Base-by-base conservation (phyloP, 192 early-diverging fungal genomes). In the Dissophora globulifera region DNA sequence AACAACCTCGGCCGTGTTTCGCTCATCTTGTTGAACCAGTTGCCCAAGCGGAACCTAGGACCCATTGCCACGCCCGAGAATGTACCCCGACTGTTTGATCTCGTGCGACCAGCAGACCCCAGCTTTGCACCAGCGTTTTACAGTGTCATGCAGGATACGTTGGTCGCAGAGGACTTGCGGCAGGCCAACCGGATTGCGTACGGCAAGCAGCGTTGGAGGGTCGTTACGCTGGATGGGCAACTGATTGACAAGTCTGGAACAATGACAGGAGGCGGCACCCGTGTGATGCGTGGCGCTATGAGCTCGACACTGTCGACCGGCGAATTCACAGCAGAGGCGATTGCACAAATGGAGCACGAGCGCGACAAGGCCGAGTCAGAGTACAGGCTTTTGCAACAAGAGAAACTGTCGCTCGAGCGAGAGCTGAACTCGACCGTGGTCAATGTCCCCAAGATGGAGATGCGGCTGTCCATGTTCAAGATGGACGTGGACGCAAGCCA, bases 161-260 rank as follows among this genome's bases (percentile, higher is more conserved):
- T 99, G 22, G 96, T 98, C 0, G 95, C 95, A 1, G 52, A 82
- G 22, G 82, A 97, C 66, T 62, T 99, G 70, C 79, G 88, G 31
- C 89, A 92, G 67, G 98, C 95, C 11, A 95, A 94, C 60, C 81
- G 86, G 29, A 91, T 99, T 42, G 96, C 98, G 0, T 99, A 89
- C 67, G 91, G 92, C n/a, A 58, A 62, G 29, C 83, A 82, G 25
- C 87, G 95, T n/a, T 93, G 89, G 85, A 87, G 96, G 29, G 96
- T 98, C 8, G 98, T 99, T 6, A 98, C 95, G 1, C 74, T 99
- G 40, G 92, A 92, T 50, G 96, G 98, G 3, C 86, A 94, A 50
- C 75, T 98, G 47, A 94, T 99, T 56, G 96, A 98, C 59, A 87
- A 86, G 22, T 89, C 90, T 7, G 96, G 98, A 67, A 91, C 96